Evolutionary conservation across 768 basidiomycete species (phyloP), one percentile per base, ranked within the genome.

Genomic region (Naganishia onofrii): DNA sequence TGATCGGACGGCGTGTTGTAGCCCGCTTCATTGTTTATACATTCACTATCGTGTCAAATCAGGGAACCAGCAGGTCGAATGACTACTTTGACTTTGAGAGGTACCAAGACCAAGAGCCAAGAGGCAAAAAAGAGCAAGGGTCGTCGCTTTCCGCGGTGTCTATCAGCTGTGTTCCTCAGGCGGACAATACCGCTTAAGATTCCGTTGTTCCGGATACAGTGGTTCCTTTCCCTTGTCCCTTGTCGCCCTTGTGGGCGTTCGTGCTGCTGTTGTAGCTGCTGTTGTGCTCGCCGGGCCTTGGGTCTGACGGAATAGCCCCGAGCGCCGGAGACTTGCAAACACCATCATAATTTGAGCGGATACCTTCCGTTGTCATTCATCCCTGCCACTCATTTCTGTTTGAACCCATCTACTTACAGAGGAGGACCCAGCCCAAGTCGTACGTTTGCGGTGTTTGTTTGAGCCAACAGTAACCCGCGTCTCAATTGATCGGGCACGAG

Each of bases 401-500:
- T 21, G 19, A 26, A 51, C n/a, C 48, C 48, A 26, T 13, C 23
- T n/a, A 51, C 38, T 1, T 28, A 13, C 60, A 63, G 38, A 26
- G 19, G 23, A 44, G 23, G 21, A 13, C 12, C 42, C 60, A 44
- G 19, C 9, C 10, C 21, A 12, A 58, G 15, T 44, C 60, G 42
- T 29, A 23, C 15, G 28, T 23, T 34, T 36, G 57, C 38, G 60
- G 36, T 26, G 26, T 10, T 63, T 46, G 48, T 51, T 51, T 51
- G 23, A 51, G 48, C 48, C 48, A 51, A 51, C 48, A 51, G 48
- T 26, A 51, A 51, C 23, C 48, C 48, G 48, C 48, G 48, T 7
- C 48, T 51, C 48, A 51, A 29, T 58, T 63, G 60, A 63, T 63
- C 60, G 60, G 38, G 21, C 32, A 46, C 60, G 26, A 63, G 60